Percentiles rank a stretch among this genome's conserved stretches.
Evolutionary conservation across 306 rosid species (phyloP).

Genomic region (Trifolium fragiferum): DNA sequence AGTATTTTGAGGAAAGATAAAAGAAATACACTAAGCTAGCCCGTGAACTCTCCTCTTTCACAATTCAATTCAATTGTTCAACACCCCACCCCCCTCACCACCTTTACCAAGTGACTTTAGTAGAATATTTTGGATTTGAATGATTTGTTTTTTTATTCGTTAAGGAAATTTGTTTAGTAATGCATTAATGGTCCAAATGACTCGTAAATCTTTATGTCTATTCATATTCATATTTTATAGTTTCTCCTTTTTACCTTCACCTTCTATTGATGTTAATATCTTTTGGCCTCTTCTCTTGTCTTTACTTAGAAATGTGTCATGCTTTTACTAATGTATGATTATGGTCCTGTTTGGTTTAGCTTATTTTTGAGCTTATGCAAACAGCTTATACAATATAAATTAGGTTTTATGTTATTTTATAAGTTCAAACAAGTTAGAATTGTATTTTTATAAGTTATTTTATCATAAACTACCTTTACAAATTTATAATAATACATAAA

Average conservation of each 20-base stretch:
- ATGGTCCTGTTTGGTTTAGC: too few relatives aligned
- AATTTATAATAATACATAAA: too few relatives aligned
- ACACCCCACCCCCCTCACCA: slow-evolving; percentile 20
- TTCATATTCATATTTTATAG: slow-evolving; percentile 20
- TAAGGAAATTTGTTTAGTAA: slow-evolving; percentile 29
- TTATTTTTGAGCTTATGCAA: too few relatives aligned
- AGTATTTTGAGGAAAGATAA: neutral
- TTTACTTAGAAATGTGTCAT: slow-evolving; percentile 24
- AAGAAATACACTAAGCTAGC: slow-evolving; percentile 17
- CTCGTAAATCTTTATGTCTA: neutral
- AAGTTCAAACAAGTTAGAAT: too few relatives aligned
- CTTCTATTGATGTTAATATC: slow-evolving; percentile 16
- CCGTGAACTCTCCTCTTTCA: slow-evolving; percentile 49
- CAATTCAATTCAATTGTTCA: slow-evolving; percentile 44
- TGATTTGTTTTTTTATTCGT: slow-evolving; percentile 1
- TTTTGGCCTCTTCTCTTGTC: slow-evolving; percentile 33
- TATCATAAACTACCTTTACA: too few relatives aligned
- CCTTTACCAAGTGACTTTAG: slow-evolving; percentile 23
- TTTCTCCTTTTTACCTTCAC: neutral
- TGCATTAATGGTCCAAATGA: slow-evolving; percentile 15
- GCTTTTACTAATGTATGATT: neutral
- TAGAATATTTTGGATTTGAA: slow-evolving; percentile 24
- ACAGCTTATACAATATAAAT: too few relatives aligned
- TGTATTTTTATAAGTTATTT: too few relatives aligned
- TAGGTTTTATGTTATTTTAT: too few relatives aligned